Evolutionary conservation across 2,329 filamentous ascomycete genomes (phyloP).

Genomic region (Monilinia fructigena): DNA sequence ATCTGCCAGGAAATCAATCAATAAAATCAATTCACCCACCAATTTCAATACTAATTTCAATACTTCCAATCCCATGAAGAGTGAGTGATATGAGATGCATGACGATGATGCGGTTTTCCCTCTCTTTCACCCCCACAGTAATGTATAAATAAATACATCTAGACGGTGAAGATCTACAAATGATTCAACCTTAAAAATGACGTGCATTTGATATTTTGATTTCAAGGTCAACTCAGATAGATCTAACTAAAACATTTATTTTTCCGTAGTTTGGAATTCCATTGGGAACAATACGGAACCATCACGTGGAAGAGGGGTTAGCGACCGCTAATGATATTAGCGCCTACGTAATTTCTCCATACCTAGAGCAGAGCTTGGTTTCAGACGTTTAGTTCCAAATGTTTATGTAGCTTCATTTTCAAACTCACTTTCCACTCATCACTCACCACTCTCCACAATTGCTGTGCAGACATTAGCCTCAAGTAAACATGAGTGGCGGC

Average conservation of each 20-base stretch:
- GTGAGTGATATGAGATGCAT: neutral
- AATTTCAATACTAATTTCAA: no score
- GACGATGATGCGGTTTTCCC: neutral
- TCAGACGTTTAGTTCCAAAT: constrained; percentile 17
- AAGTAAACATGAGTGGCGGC: constrained; percentile 65
- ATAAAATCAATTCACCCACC: neutral
- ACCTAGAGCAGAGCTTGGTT: constrained; percentile 10
- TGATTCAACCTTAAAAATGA: constrained; percentile 7
- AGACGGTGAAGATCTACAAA: neutral
- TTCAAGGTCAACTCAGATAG: neutral
- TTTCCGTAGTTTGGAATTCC: neutral
- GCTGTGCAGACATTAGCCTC: constrained; percentile 7
- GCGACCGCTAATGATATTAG: constrained; percentile 3
- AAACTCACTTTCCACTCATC: neutral
- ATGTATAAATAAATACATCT: neutral
- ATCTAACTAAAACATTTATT: neutral
- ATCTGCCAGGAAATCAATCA: neutral
- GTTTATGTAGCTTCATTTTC: constrained; percentile 17
- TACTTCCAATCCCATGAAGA: neutral
- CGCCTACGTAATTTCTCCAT: constrained; percentile 9
- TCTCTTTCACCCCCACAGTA: neutral
- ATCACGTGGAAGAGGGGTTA: constrained; percentile 20
- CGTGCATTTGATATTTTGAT: neutral
- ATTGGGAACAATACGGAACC: neutral
- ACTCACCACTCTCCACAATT: neutral